phyloP scores from a whole-genome alignment of 306 rosid species.

The Lablab purpureus region DNA sequence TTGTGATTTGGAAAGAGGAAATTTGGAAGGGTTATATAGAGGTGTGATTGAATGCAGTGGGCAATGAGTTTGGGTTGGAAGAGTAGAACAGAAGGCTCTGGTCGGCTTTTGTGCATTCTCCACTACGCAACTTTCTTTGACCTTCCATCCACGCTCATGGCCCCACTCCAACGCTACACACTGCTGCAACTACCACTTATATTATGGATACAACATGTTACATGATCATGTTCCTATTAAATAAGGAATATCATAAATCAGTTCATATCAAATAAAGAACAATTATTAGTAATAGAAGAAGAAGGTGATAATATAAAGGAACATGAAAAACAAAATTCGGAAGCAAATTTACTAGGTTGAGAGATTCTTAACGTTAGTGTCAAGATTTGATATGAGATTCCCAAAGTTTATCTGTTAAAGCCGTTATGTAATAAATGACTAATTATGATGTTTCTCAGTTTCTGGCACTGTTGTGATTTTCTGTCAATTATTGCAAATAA shows the following conservation, averaged over 20 bases:
- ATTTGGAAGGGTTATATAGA: constrained; percentile 51
- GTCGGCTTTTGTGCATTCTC: constrained; percentile 30
- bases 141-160: constrained; percentile 50
- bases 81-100: constrained; percentile 17
- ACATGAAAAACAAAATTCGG: no score
- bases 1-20: background rate
- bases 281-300: background rate
- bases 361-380: background rate
- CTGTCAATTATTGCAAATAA: background rate
- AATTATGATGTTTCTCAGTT: background rate
- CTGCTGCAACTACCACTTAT: background rate
- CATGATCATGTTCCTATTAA: background rate
- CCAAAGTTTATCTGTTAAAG: background rate
- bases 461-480: background rate
- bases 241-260: background rate
- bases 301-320: no score
- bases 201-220: background rate
- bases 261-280: no score
- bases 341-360: background rate
- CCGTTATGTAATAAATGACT: background rate
- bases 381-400: background rate
- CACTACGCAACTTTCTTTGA: constrained; percentile 68
- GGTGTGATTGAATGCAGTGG: background rate
- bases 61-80: background rate
- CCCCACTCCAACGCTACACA: constrained; percentile 31